These are phyloP conservation scores for Zopfochytrium polystomum DNA, from an alignment of 371 early-diverging fungal genomes.

Conservation along the genomic window DNA sequence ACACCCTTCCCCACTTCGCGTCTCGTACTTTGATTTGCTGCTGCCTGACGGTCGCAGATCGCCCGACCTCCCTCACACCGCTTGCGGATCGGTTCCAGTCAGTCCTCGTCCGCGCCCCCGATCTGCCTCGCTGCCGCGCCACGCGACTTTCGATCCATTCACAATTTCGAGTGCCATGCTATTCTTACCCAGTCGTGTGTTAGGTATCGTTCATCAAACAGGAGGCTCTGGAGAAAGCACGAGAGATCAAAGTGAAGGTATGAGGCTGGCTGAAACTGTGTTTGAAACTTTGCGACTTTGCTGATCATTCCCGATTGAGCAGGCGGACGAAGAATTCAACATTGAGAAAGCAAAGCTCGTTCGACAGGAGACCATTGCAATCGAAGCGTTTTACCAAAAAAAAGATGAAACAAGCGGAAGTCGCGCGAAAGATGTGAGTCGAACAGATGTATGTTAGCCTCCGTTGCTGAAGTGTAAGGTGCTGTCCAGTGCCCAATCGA, in stretches of 20 bases:
- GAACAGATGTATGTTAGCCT: too few species aligned
- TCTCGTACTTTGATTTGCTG: too few species aligned
- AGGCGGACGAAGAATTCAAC: slow-evolving; percentile 97
- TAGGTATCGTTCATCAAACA: slow-evolving; percentile 93
- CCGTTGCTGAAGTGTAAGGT: too few species aligned
- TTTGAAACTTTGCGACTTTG: not conserved
- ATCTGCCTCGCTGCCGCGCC: too few species aligned
- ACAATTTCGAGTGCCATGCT: not conserved
- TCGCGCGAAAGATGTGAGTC: slow-evolving; percentile 79
- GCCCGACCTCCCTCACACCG: too few species aligned
- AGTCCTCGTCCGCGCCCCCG: too few species aligned
- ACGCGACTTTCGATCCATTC: not conserved
- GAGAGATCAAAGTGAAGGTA: slow-evolving; percentile 96
- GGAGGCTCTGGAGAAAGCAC: slow-evolving; percentile 96
- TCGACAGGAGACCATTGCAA: slow-evolving; percentile 82
- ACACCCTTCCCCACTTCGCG: too few species aligned
- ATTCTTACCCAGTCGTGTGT: too few species aligned
- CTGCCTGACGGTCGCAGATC: too few species aligned
- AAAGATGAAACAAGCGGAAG: slow-evolving; percentile 88
- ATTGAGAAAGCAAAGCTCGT: slow-evolving; percentile 97
- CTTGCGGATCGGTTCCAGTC: too few species aligned
- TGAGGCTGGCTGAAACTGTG: slow-evolving; percentile 2
- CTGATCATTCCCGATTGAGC: not conserved
- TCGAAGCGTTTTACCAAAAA: slow-evolving; percentile 85
- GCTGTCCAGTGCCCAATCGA: slow-evolving; percentile 81